A percentile compares a stretch with the other conserved stretches of the same genome.
These are phyloP conservation scores for Suhomyces faveliae DNA, from an alignment of 805 yeast species.

Conservation along the genomic window DNA sequence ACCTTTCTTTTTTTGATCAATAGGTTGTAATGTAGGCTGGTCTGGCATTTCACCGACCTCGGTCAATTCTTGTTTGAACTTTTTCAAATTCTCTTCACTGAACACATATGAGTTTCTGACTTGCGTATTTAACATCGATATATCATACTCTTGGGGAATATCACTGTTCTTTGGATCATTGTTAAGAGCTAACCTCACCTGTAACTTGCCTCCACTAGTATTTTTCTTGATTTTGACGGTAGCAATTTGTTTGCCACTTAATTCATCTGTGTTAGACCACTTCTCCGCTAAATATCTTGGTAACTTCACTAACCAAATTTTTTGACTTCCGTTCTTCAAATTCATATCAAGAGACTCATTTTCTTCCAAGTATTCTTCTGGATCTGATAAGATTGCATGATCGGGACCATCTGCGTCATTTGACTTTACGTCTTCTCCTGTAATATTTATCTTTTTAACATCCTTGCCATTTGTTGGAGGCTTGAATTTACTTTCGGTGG, in stretches of 20 bases:
- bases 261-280: conserved; percentile 63
- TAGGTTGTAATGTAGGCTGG: conserved; percentile 46
- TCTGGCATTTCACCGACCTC: conserved; percentile 53
- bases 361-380: conserved; percentile 46
- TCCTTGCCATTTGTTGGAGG: conserved; percentile 1
- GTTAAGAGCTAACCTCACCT: conserved; percentile 59
- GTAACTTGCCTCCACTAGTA: conserved; percentile 30
- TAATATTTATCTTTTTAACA: background rate
- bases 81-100: conserved; percentile 76
- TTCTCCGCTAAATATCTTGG: conserved; percentile 83
- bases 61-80: conserved; percentile 50
- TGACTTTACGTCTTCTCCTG: conserved; percentile 3
- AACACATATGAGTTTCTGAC: conserved; percentile 87
- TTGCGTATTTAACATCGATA: conserved; percentile 70
- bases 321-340: conserved; percentile 56
- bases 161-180: conserved; percentile 34
- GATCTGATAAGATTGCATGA: conserved; percentile 40
- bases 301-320: conserved; percentile 88
- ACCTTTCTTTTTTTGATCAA: conserved; percentile 20
- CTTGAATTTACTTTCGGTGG: background rate
- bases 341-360: conserved; percentile 80
- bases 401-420: conserved; percentile 16
- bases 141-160: conserved; percentile 83
- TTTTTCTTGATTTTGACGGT: conserved; percentile 69
- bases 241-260: conserved; percentile 77